Evolutionary conservation across 331 rosid genomes (phyloP), one percentile per base, ranked within the genome.

Genomic region (Malus hybrid): DNA sequence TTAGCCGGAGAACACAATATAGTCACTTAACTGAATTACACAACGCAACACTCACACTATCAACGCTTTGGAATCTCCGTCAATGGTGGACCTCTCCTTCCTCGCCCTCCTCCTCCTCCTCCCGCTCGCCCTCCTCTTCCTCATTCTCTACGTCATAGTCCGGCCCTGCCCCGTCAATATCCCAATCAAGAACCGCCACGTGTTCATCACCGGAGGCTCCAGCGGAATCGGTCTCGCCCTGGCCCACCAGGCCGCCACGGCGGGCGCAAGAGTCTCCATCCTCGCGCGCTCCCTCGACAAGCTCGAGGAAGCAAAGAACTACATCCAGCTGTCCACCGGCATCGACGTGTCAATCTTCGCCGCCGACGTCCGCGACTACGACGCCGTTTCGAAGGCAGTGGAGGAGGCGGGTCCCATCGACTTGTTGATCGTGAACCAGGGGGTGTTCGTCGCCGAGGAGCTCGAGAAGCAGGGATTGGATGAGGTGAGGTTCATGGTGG

Each of bases 141-240:
- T 85, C 61, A 2, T 87, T n/a, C 91, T 94, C 71, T 84, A 79
- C 83, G 16, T 85, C 71, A 71, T 92, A 7, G 88, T 83, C 12
- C 96, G 96, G 0, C 97, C 97, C 1, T 87, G 83, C 18, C 86
- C 96, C 4, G 87, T 80, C 67, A 83, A 77, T 50, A 81, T 94
- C 81, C 93, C 92, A 0, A 80, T 94, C 80, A 87, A 86, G 74
- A 90, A 86, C 67, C 99, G 99, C 54, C 99, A 94, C 61, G 96
- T 94, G 6, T 94, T 94, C 88, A 90, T 94, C 84, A 92, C 99
- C 6, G 96, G 97, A 1, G 97, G 97, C 73, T 94, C 97, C 10
- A 92, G 97, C 55, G 97, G 97, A 63, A 94, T 94, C 76, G 99
- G 99, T 1, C 93, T 94, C 7, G 97, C 93, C 36, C 83, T 94